Conservation (phyloP, 305 asterid species). For the Solanum hybrid region DNA sequence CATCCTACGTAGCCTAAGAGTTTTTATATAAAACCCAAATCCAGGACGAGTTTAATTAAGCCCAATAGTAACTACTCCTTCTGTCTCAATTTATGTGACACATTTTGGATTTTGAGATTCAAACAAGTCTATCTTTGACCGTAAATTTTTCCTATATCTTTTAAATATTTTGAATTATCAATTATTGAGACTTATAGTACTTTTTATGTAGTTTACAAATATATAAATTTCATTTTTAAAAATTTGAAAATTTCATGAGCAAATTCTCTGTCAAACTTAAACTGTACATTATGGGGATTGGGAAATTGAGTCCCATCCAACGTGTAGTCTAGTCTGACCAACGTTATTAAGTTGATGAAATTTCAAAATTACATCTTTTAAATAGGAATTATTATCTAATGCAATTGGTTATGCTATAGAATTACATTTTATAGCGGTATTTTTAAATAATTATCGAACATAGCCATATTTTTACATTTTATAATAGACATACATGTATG, state of each 20-base stretch:
- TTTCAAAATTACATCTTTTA: no score
- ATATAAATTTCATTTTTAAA: no score
- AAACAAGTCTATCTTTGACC: no score
- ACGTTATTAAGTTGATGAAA: background rate
- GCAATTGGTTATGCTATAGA: background rate
- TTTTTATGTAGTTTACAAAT: no score
- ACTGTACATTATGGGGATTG: background rate
- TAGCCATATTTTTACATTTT: background rate
- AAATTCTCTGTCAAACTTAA: no score
- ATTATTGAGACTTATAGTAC: no score
- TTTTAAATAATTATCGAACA: background rate
- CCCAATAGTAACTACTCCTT: background rate
- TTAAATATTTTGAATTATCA: no score
- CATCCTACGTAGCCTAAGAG: background rate
- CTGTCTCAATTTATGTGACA: no score
- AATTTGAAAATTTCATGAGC: no score
- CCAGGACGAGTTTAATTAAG: background rate
- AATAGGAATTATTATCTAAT: background rate
- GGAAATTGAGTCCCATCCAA: background rate
- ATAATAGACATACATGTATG: no score
- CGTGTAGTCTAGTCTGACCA: background rate
- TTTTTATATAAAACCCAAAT: background rate
- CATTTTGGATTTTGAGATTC: no score
- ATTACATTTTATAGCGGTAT: background rate
- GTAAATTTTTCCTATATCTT: no score